Evolutionary conservation across 805 yeast genomes (phyloP).

Genomic region (Wickerhamiella domercqiae): DNA sequence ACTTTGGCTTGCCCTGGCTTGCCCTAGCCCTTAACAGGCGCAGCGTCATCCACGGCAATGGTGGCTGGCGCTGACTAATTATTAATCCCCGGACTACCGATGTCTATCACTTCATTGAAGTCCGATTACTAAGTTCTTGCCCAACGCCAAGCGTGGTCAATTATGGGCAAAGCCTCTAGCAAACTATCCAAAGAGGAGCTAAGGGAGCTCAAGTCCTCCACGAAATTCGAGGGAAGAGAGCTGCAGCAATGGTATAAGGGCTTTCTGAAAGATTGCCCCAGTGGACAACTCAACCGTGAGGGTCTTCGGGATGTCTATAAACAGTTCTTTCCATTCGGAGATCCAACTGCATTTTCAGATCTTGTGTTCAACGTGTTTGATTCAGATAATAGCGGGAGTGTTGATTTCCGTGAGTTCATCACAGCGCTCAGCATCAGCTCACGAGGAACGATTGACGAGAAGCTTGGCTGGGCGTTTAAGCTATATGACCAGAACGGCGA

Average conservation of each 20-base stretch:
- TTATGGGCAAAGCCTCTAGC: conserved; percentile 93
- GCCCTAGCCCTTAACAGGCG: too few species aligned
- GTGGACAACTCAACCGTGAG: conserved; percentile 69
- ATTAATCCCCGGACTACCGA: too few species aligned
- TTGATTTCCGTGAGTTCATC: conserved; percentile 87
- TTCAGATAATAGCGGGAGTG: conserved; percentile 57
- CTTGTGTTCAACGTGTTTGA: conserved; percentile 84
- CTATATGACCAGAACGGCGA: conserved; percentile 71
- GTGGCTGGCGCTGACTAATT: too few species aligned
- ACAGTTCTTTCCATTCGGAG: conserved; percentile 97
- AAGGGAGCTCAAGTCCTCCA: conserved; percentile 62
- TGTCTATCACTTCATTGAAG: too few species aligned
- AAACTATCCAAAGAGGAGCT: conserved; percentile 84
- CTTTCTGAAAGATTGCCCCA: conserved; percentile 82
- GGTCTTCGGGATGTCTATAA: conserved; percentile 86
- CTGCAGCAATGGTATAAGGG: conserved; percentile 98
- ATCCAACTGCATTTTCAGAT: conserved; percentile 80
- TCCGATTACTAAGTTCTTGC: too few species aligned
- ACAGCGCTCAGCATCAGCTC: conserved; percentile 75
- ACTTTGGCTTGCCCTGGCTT: too few species aligned
- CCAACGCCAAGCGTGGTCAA: too few species aligned
- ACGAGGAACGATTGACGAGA: conserved; percentile 72
- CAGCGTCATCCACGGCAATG: too few species aligned
- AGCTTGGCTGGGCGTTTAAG: conserved; percentile 77
- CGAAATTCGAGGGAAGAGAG: conserved; percentile 85